Evolutionary conservation across 306 rosid genomes (phyloP).

Genomic region (Oxytropis ochrocephala): DNA sequence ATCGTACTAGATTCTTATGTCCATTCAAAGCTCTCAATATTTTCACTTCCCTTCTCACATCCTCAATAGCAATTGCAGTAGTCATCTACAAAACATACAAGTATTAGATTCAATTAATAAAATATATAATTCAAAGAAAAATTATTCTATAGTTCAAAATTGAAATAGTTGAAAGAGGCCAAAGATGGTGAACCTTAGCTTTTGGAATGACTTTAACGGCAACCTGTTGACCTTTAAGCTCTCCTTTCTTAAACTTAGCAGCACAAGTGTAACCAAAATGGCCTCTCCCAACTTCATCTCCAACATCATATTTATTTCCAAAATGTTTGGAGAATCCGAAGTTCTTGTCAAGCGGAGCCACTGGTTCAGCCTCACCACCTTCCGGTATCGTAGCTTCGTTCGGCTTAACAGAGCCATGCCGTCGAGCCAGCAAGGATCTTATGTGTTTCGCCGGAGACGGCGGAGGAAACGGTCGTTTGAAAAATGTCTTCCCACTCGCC

Average conservation of each 20-base stretch:
- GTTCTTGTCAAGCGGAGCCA: constrained; percentile 53
- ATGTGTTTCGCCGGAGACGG: constrained; percentile 97
- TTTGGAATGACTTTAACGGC: constrained; percentile 95
- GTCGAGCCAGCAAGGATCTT: constrained; percentile 54
- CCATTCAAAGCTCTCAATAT: constrained; percentile 86
- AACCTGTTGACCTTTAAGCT: constrained; percentile 61
- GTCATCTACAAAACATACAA: constrained; percentile 57
- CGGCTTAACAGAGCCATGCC: constrained; percentile 83
- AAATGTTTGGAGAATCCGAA: constrained; percentile 86
- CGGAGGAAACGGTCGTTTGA: constrained; percentile 49
- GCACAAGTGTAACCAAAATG: constrained; percentile 85
- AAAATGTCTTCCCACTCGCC: constrained; percentile 41
- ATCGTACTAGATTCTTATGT: constrained; percentile 64
- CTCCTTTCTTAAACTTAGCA: constrained; percentile 70
- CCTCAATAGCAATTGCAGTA: constrained; percentile 91
- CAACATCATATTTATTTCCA: constrained; percentile 63
- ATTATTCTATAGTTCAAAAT: too few species aligned
- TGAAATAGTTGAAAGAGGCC: too few species aligned
- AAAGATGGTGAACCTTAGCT: constrained; percentile 50
- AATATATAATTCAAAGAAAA: too few species aligned
- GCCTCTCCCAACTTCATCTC: constrained; percentile 85
- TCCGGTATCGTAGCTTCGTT: constrained; percentile 71
- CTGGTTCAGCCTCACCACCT: constrained; percentile 50
- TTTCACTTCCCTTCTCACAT: constrained; percentile 94
- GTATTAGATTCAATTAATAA: neutral